These are phyloP conservation scores for Anacardium occidentale DNA, from an alignment of 345 rosid genomes.

Conservation along the genomic window DNA sequence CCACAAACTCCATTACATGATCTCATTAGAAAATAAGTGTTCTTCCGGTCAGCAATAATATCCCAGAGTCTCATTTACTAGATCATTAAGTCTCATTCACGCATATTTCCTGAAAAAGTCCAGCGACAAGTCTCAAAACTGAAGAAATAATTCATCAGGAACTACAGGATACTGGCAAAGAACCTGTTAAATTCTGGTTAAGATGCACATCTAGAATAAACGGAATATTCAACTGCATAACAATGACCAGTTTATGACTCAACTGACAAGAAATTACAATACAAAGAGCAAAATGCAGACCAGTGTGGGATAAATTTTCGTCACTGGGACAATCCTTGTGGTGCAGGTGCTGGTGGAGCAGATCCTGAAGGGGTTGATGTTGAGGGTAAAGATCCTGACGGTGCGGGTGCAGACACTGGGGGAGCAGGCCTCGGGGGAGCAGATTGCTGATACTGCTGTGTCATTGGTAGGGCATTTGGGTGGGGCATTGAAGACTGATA, in stretches of 20 bases:
- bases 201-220: not conserved
- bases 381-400: constrained; percentile 15
- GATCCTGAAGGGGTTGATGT: constrained; percentile 25
- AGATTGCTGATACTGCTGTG: constrained; percentile 40
- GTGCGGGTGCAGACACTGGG: constrained; percentile 22
- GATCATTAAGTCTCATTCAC: no score
- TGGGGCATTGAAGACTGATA: constrained; percentile 43
- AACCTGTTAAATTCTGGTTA: not conserved
- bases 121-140: not conserved
- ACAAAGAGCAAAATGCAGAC: not conserved
- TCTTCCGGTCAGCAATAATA: not conserved
- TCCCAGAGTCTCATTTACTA: no score
- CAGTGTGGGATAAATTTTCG: not conserved
- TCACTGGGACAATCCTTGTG: constrained; percentile 11
- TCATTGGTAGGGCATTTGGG: constrained; percentile 34
- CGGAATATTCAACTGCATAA: not conserved
- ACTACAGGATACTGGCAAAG: not conserved
- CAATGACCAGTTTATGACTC: not conserved
- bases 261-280: constrained; percentile 5
- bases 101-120: not conserved
- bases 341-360: constrained; percentile 24
- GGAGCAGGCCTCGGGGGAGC: constrained; percentile 36
- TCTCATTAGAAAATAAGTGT: not conserved
- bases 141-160: not conserved
- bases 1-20: no score